Evolutionary conservation across 2,329 filamentous ascomycete species (phyloP), one percentile per base, ranked within the genome.

Genomic region (Blumeriella jaapii): DNA sequence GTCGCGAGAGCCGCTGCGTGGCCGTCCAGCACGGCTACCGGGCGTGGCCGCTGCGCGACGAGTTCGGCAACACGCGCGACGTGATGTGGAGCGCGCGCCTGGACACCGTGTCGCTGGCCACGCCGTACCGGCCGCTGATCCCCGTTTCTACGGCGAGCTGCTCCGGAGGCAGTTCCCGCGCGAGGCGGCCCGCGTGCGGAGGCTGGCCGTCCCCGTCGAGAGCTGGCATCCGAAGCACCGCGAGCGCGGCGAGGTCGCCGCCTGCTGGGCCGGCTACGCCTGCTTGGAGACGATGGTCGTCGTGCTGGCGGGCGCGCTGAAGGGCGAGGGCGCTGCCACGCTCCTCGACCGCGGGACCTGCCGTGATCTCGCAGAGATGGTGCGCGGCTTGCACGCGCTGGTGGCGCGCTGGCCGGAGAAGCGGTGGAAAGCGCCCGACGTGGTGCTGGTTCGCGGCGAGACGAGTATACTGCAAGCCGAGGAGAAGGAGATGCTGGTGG

Each of bases 21-120:
- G 29, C 19, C 16, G 24, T 31, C 2, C 18, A 24, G 29, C n/a
- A 22, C 6, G 29, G 29, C 3, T 31, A 31, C 12, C 6, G 29
- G 9, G 16, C 20, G 9, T 31, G 29, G 29, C 22, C 14, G 10
- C 19, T 31, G 12, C 11, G 19, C 2, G 19, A 31, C 12, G 29
- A 31, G 29, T 31, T 23, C 19, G 18, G 19, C 12, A 6, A 31
- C n/a, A 31, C 29, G 6, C 7, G 29, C 5, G 29, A 31, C n/a
- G 29, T 31, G 29, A 31, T 23, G 29, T 31, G 29, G 29, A 20
- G 20, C 24, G 29, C 29, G 15, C 12, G 7, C 12, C 19, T 31
- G 12, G 29, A 31, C 20, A 19, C n/a, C 2, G 29, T 31, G 3
- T 31, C 19, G n/a, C 10, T 31, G 6, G 29, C 17, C n/a, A 31